Evolutionary conservation across 306 rosid genomes (phyloP), one percentile per base, ranked within the genome.

Genomic region (Malus sylvestris): DNA sequence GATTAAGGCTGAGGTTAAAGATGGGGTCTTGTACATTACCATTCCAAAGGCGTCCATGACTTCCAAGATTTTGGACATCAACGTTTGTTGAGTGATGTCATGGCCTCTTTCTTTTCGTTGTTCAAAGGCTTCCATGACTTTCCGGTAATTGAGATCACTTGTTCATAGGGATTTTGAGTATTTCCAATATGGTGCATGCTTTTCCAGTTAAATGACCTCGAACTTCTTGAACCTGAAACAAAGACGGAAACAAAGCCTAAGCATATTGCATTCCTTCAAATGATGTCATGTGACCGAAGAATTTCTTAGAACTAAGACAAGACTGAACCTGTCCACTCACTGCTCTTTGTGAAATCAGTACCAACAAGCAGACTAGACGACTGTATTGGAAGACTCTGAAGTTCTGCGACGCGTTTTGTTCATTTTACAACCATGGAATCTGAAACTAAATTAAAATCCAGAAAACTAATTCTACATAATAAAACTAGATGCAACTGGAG

Each of bases 1-100:
- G 51, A 91, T 91, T 61, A 88, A 81, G 78, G 97, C 96, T 1
- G 96, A 88, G 89, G 96, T 91, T 2, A 91, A 70, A 76, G 93
- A 93, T 83, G 98, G 98, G 80, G 91, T 93, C 64, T 87, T 91
- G 57, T 93, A 91, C 68, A 76, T 93, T 14, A 85, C 85, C 23
- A 88, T 93, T 15, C 93, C 97, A 3, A 91, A 87, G 72, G 88
- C 90, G 45, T 6, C 66, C 0, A 16, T 8, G 4, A 30, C 29
- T 66, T 73, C 86, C 20, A 86, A 85, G 63, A 42, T 89, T 27
- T 10, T 91, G 25, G 90, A 89, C 49, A 81, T 91, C 22, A 79
- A 73, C 72, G 96, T 91, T 20, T 67, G 96, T 91, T 20, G 85
- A 87, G 44, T 91, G 75, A 86, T 4, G 20, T 5, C 20, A 49